Percentiles rank a stretch among this genome's conserved stretches.
phyloP scores from a whole-genome alignment of 768 basidiomycete species.

The Collybiopsis luxurians region DNA sequence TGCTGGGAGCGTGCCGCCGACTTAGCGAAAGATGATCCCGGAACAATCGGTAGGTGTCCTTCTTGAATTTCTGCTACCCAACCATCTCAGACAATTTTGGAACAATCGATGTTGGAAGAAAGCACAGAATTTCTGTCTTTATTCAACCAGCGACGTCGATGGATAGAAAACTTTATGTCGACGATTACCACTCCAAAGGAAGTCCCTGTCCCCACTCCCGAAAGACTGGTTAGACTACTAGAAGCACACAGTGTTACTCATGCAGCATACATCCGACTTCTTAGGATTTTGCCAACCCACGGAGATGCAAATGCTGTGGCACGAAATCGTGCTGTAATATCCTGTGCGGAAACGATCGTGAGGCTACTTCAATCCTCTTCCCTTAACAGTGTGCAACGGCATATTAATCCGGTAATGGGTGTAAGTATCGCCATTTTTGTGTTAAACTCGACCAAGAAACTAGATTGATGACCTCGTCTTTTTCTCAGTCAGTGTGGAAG shows the following conservation, averaged over 20 bases:
- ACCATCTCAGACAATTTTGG: neutral
- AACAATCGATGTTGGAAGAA: too few species aligned
- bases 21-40: neutral
- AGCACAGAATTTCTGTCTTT: neutral
- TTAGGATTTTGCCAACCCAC: neutral
- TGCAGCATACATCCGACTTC: neutral
- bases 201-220: neutral
- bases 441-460: neutral
- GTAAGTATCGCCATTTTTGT: neutral
- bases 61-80: neutral
- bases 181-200: neutral
- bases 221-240: neutral
- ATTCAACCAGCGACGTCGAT: neutral
- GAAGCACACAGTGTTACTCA: neutral
- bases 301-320: neutral
- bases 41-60: neutral
- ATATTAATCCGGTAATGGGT: neutral
- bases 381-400: neutral
- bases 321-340: neutral
- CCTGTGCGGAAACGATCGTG: neutral
- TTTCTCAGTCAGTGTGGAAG: neutral
- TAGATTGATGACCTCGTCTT: neutral
- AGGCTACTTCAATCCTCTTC: neutral
- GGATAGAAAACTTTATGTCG: neutral
- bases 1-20: neutral